Evolutionary conservation across 805 yeast species (phyloP), one percentile per base, ranked within the genome.

Genomic region (Maudiozyma bulderi): DNA sequence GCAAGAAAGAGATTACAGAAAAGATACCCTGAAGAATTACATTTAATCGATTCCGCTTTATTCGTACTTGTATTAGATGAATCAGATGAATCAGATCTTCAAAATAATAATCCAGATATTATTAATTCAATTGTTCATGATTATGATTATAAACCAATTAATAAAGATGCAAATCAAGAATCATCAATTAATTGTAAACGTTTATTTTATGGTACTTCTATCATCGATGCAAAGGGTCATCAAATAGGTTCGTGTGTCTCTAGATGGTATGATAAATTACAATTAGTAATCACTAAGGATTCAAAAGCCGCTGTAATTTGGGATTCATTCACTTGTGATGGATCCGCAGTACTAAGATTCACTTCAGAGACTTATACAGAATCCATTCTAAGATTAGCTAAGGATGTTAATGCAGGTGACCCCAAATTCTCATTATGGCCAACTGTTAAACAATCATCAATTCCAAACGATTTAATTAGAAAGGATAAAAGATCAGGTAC

Each of bases 231-330:
- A 6, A 47, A 52, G 34, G 96, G 96, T 55, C 80, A 86, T 47
- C 96, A 89, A 68, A 81, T 84, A 10, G 97, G 97, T 40, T 86
- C 96, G 1, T 88, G 96, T 70, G 84, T 91, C 31, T 88, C 91
- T 55, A 73, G 97, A 64, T 89, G 96, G 96, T 89, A 87, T 62
- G 97, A 87, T 67, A 87, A 87, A 68, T 70, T 89, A 55, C 96
- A 89, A 65, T 72, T 89, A 50, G 82, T 89, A 42, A 81, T 89
- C 38, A 86, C 96, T 1, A 78, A 78, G 57, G 89, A 87, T 64
- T 87, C 95, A 6, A 82, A 84, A 61, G 95, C 93, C 6, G 95
- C 95, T 38, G 84, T 89, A 50, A 85, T 89, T 60, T 89, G 93
- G 74, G 97, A 89, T 61, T 78, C 90, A 71, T 70, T 95, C 9